Percentiles rank a stretch among this genome's conserved stretches.
Conservation (phyloP, 2,329 filamentous ascomycete species). For the Chalaropsis ovoidea region DNA sequence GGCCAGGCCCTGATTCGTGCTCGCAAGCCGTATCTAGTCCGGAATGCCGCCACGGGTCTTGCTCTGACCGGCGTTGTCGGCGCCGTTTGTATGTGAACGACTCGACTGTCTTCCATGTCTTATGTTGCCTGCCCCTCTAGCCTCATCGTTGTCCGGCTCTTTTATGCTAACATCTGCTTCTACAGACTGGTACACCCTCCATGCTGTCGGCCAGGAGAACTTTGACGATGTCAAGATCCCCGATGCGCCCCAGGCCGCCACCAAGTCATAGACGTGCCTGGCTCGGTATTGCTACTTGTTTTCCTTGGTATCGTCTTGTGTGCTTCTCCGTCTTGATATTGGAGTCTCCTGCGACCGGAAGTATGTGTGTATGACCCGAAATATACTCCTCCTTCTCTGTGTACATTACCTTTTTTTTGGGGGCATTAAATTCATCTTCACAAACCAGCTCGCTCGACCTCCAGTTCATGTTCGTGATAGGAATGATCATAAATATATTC, state of each 20-base stretch:
- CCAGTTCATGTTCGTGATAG: not conserved
- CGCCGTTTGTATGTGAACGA: conserved; percentile 63
- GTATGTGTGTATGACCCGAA: not conserved
- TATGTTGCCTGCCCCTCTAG: conserved; percentile 2
- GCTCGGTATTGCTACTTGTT: conserved; percentile 24
- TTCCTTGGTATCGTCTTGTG: not conserved
- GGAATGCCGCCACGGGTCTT: conserved; percentile 75
- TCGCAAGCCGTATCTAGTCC: conserved; percentile 81
- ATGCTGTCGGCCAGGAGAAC: conserved; percentile 85
- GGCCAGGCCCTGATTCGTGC: conserved; percentile 84
- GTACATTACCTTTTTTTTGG: not conserved
- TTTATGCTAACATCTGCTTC: not conserved
- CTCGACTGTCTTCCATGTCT: not conserved
- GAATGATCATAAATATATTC: too few species aligned
- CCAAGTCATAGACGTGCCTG: conserved; percentile 33
- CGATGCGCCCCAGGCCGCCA: conserved; percentile 44
- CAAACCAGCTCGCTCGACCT: not conserved
- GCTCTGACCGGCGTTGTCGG: conserved; percentile 65
- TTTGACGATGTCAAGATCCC: conserved; percentile 94
- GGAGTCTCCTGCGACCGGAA: not conserved
- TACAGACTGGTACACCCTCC: conserved; percentile 55
- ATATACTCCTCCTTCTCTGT: not conserved
- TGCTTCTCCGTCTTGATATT: not conserved
- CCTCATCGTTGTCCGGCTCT: not conserved
- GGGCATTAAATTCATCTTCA: not conserved